Evolutionary conservation across 257 asterid species (phyloP).

Genomic region (Craterostigma plantagineum): DNA sequence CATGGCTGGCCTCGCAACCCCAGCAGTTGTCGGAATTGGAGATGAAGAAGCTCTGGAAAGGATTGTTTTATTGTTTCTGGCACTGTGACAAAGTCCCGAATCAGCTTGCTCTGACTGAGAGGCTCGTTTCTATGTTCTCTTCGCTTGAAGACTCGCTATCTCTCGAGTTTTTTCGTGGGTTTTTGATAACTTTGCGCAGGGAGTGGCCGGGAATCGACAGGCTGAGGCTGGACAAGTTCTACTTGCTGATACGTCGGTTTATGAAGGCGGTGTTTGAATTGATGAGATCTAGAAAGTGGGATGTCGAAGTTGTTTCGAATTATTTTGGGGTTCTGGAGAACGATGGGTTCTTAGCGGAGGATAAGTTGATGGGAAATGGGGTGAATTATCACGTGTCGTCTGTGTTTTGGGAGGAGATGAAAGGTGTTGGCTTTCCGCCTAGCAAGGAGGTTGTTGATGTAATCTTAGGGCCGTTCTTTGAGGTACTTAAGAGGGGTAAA

Average conservation of each 20-base stretch:
- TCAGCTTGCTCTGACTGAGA: conserved; percentile 45
- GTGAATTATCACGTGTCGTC: conserved; percentile 75
- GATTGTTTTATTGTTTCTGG: conserved; percentile 85
- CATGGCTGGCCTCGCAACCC: conserved; percentile 44
- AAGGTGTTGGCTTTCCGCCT: conserved; percentile 39
- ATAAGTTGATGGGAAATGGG: conserved; percentile 64
- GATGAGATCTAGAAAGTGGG: conserved; percentile 46
- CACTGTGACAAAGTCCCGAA: conserved; percentile 75
- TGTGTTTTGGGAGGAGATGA: conserved; percentile 74
- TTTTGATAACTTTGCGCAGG: conserved; percentile 52
- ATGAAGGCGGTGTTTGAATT: conserved; percentile 38
- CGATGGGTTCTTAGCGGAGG: conserved; percentile 49
- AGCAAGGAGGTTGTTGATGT: conserved; percentile 34
- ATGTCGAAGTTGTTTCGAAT: conserved; percentile 29
- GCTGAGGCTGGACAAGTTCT: conserved; percentile 79
- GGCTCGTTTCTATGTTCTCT: conserved; percentile 37
- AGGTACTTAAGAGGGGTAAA: conserved; percentile 25
- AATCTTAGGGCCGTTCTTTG: conserved; percentile 47
- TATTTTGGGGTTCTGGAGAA: conserved; percentile 35
- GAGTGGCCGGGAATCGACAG: conserved; percentile 92
- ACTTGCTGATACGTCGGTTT: conserved; percentile 63
- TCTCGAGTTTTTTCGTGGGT: conserved; percentile 46
- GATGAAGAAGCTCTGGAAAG: conserved; percentile 77
- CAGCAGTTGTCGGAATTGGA: conserved; percentile 40
- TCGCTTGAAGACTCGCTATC: conserved; percentile 41